Base-by-base conservation (phyloP, 345 rosid species). In the Corchorus olitorius region DNA sequence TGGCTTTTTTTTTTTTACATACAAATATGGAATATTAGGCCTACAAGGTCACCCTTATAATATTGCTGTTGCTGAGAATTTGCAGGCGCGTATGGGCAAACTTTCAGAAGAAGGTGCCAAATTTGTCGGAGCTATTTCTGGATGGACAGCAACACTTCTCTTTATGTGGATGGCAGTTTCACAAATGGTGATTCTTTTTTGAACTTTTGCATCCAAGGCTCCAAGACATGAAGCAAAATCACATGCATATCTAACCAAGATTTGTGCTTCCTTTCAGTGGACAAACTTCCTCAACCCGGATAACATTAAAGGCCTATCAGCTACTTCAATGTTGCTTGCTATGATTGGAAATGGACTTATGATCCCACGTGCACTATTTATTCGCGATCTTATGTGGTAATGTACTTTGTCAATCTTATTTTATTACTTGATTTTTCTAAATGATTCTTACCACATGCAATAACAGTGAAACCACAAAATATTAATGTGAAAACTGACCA, bases 131-230 rank as follows among this genome's bases (percentile, higher is more conserved):
- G 86, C 85, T 65, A 56, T 90, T 85, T 90, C 96, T 80, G 98
- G 98, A 80, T 94, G 98, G 98, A 90, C 98, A 37, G 96, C 98
- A 8, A 94, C 98, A 17, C 89, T 94, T 79, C 93, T 94, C 75
- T 94, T 94, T 88, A 94, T 94, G 98, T 93, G 98, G 97, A 94
- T 94, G 97, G 95, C 97, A 60, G 92, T 94, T 70, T 79, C 97
- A 2, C 97, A 93, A 77, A 89, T 91, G 98, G 98, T 94, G 78
- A 75, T 73, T 33, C 43, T 61, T 8, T 16, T 45, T 48, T 6
- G 22, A 72, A 75, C 81, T 65, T 62, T 5, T 53, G 16, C 56
- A 12, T 41, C 15, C 7, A 56, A 75, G 58, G 59, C n/a, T 70
- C 49, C 50, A 53, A 33, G 48, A 11, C 62, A 70, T 45, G 68